Evolutionary conservation across 2,329 filamentous ascomycete species (phyloP), one percentile per base, ranked within the genome.

Genomic region (Ilyonectria mors-panacis): DNA sequence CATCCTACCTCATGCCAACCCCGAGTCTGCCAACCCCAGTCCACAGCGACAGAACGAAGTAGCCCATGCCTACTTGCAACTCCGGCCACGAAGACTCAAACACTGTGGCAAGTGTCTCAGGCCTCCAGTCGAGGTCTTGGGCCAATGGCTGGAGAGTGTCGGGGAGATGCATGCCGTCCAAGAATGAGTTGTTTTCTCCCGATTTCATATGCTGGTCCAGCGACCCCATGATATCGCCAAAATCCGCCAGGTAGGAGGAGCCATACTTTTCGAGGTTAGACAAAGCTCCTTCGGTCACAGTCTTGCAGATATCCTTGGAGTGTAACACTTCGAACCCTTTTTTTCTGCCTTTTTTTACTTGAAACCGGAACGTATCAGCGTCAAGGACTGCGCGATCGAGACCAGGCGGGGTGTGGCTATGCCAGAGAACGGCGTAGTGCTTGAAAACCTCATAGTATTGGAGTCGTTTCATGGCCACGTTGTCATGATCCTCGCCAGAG

Each of bases 1-100:
- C 17, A 39, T 42, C 26, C 35, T 39, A 39, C 35, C 17, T 23
- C 39, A 44, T 10, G 13, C 15, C 19, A 26, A 26, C 5, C 15
- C 21, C 26, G 35, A 17, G 53, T 17, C 19, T 58, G 2, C 48
- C 48, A 37, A 55, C 28, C 12, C 59, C 59, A 42, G 44, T n/a
- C 59, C 62, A 65, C 3, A 59, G 23, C 3, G 55, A 59, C 12
- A 54, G 21, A 15, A 56, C 10, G 21, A 53, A 55, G n/a, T 59
- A 30, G 6, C 30, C 26, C 62, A 65, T 55, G 2, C 39, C 48
- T 10, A 65, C 15, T 9, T 54, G 62, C 9, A 65, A 5, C 21
- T 28, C 15, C 2, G 56, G 55, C 48, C 42, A 10, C 21, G 62
- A 39, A 6, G 33, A 35, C 12, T 55, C 44, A 13, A 65, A 65